Conservation (phyloP, 768 basidiomycete genomes). For the button mushroom (Agaricus bisporus) region DNA sequence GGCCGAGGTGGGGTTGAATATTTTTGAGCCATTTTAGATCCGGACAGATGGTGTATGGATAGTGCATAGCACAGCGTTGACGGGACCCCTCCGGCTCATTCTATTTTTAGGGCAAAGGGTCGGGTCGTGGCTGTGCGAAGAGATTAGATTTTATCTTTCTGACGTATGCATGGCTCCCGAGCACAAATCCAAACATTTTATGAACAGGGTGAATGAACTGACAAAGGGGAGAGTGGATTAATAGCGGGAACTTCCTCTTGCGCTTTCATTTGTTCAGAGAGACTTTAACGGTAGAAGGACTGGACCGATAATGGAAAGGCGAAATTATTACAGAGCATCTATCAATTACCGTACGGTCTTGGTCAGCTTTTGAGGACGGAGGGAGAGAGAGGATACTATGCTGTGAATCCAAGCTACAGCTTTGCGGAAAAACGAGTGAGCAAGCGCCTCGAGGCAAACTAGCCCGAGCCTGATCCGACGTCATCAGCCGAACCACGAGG, state of each 20-base stretch:
- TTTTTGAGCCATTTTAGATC: neutral
- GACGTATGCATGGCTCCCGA: no score
- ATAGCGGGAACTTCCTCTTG: no score
- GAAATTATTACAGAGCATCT: neutral
- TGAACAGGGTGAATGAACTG: no score
- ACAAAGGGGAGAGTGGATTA: no score
- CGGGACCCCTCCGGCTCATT: no score
- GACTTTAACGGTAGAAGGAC: no score
- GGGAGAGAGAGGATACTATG: neutral
- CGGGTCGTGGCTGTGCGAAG: neutral
- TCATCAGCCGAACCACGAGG: constrained; percentile 12
- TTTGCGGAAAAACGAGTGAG: neutral
- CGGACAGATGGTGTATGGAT: neutral
- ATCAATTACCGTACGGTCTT: neutral
- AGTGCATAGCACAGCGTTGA: neutral
- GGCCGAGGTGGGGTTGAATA: neutral
- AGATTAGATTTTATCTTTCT: no score
- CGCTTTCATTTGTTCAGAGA: no score
- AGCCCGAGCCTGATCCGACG: neutral
- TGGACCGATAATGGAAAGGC: neutral
- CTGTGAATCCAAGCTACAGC: constrained; percentile 1
- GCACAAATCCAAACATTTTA: no score
- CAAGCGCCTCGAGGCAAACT: constrained; percentile 1
- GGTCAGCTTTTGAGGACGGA: neutral
- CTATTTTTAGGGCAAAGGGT: neutral